Evolutionary conservation across 768 basidiomycete genomes (phyloP).

Genomic region (Kwoniella heveanensis): DNA sequence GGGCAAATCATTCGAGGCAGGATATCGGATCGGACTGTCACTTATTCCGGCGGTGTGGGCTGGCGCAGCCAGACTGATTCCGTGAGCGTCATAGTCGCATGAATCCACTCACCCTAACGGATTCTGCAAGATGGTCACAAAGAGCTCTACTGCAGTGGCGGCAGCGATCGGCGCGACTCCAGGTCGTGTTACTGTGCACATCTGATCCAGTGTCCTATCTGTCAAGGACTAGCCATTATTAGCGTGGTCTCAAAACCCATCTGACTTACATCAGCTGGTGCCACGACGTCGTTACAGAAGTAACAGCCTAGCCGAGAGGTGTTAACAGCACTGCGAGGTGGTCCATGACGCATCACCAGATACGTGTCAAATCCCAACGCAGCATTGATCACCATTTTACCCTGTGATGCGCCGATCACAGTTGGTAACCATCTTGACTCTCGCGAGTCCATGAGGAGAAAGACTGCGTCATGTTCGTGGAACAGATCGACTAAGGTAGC

Average conservation of each 20-base stretch:
- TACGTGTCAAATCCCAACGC: conserved; percentile 95
- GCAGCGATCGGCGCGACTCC: conserved; percentile 91
- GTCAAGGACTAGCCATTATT: conserved; percentile 61
- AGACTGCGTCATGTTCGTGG: conserved; percentile 83
- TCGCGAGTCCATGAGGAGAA: conserved; percentile 95
- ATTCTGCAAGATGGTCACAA: conserved; percentile 86
- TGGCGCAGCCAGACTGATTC: neutral
- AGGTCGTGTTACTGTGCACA: conserved; percentile 97
- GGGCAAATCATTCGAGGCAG: conserved; percentile 52
- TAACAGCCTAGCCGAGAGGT: conserved; percentile 76
- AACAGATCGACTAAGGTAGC: conserved; percentile 75
- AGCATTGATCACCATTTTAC: conserved; percentile 92
- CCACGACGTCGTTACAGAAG: conserved; percentile 97
- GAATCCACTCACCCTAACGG: conserved; percentile 68
- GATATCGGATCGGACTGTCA: conserved; percentile 56
- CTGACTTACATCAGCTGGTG: conserved; percentile 79
- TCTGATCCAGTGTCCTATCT: conserved; percentile 93
- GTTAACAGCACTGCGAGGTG: conserved; percentile 43
- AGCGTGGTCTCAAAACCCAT: neutral
- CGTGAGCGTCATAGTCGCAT: neutral
- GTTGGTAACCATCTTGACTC: conserved; percentile 97
- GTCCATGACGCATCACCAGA: conserved; percentile 94
- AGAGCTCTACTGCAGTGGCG: conserved; percentile 86
- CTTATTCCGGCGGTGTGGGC: neutral
- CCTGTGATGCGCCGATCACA: conserved; percentile 77